Base-by-base conservation (phyloP, 1,284 basidiomycete genomes). In the Sporisorium scitamineum region DNA sequence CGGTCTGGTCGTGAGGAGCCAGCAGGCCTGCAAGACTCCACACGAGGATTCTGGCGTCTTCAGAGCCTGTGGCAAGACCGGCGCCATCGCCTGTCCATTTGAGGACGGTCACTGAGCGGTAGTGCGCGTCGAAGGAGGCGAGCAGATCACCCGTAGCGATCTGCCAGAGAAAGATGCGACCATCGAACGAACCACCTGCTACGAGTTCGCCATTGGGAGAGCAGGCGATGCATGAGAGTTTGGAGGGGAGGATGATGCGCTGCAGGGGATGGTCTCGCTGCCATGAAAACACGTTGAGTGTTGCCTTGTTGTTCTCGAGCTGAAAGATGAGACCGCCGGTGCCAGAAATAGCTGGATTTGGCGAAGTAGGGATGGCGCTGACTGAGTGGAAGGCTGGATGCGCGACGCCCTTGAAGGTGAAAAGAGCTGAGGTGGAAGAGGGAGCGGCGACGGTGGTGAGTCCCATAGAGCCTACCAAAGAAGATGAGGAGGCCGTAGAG, bases 141-240 rank as follows among this genome's bases (percentile, higher is more conserved):
- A 92, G 92, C 50, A 99, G 88, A 45, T 94, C 91, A 8, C 96
- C 96, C 4, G 94, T 96, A 2, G 92, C 89, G 78, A 95, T 88
- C 93, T 97, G 94, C 96, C 96, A 99, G 1, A 99, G 86, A 83
- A 95, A 95, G 80, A 98, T 90, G 56, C 94, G 90, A 29, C 96
- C 96, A 81, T 93, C 92, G 2, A 89, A 86, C 0, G 94, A 95
- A 24, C 95, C 96, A 14, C 92, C 94, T 0, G 94, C 95, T 76
- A 93, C 93, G 78, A 91, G 93, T 22, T 88, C 87, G 2, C 94
- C 94, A 54, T 87, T 88, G 4, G 88, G 88, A 82, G 95, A 93
- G 6, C 93, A 85, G 2, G 92, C 88, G 44, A 97, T 89, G 79
- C 92, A 94, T 13, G 90, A 89, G 54, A 97, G 87, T 82, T 92